A percentile compares a stretch with the other conserved stretches of the same genome.
Conservation (phyloP, 495 filamentous ascomycete genomes). For the Aspergillus leporis region DNA sequence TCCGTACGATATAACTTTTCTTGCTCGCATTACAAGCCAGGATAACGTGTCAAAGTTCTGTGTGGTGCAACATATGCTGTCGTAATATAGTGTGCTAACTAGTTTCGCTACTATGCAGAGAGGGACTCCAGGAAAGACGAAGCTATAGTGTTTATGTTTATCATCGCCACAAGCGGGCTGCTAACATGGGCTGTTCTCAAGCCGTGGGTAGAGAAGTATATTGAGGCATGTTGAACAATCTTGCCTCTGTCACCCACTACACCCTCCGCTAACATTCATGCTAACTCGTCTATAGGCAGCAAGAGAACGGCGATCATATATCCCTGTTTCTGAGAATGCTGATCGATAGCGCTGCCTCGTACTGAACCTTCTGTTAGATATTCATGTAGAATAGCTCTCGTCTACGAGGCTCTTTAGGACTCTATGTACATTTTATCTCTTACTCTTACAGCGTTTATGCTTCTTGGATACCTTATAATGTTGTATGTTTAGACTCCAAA, state of each 20-base stretch:
- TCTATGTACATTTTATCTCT: not conserved
- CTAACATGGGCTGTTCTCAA: slow-evolving; percentile 76
- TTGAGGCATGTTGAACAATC: slow-evolving; percentile 46
- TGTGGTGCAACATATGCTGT: too few species aligned
- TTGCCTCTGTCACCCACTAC: not conserved
- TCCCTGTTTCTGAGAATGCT: slow-evolving; percentile 38
- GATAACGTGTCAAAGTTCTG: not conserved
- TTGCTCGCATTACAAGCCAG: slow-evolving; percentile 29
- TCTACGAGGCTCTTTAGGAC: not conserved
- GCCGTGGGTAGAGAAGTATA: slow-evolving; percentile 61
- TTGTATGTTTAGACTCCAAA: not conserved
- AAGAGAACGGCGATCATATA: slow-evolving; percentile 46
- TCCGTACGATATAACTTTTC: slow-evolving; percentile 55
- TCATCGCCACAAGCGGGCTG: slow-evolving; percentile 80
- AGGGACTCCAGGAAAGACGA: slow-evolving; percentile 87
- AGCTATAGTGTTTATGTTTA: slow-evolving; percentile 90
- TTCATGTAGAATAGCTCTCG: not conserved
- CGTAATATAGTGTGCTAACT: not conserved
- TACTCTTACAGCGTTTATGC: not conserved
- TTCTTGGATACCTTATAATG: not conserved
- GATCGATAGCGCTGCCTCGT: slow-evolving; percentile 10
- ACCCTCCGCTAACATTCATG: not conserved
- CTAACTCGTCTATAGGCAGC: slow-evolving; percentile 32
- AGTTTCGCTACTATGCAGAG: slow-evolving; percentile 47
- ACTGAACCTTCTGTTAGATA: not conserved